phyloP scores from a whole-genome alignment of 1,139 yeast genomes.

The Martiniozyma asiatica region DNA sequence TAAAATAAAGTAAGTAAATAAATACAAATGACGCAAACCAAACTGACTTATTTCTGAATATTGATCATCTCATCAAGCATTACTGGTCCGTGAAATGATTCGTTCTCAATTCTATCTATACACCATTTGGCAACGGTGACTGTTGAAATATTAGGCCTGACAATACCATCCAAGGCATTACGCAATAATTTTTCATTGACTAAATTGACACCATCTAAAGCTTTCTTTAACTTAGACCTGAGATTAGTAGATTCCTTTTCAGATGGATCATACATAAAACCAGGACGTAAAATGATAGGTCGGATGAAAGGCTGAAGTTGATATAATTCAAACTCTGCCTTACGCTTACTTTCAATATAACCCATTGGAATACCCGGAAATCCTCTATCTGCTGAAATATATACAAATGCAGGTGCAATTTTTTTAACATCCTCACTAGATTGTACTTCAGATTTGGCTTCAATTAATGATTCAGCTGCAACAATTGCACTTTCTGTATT shows the following conservation, averaged over 20 bases:
- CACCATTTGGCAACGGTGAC: constrained; percentile 55
- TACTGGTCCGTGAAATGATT: constrained; percentile 43
- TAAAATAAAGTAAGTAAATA: background rate
- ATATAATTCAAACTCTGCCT: constrained; percentile 53
- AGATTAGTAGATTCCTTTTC: constrained; percentile 20
- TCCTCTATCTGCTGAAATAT: constrained; percentile 69
- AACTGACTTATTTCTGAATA: no score
- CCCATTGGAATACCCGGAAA: constrained; percentile 57
- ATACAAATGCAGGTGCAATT: constrained; percentile 40
- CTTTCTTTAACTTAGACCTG: constrained; percentile 24
- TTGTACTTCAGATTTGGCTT: constrained; percentile 9
- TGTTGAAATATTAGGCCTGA: constrained; percentile 58
- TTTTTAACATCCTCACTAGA: constrained; percentile 8
- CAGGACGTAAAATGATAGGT: constrained; percentile 62
- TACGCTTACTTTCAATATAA: constrained; percentile 64
- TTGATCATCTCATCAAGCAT: constrained; percentile 37
- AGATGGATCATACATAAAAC: constrained; percentile 59
- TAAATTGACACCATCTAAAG: constrained; percentile 28
- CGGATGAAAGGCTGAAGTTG: constrained; percentile 33
- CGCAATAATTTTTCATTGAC: constrained; percentile 30
- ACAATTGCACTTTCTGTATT: constrained; percentile 62
- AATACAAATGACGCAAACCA: no score
- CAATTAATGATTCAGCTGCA: constrained; percentile 44
- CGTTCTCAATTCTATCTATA: constrained; percentile 41
- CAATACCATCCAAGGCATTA: constrained; percentile 30